Base-by-base conservation (phyloP, 768 basidiomycete genomes). In the Lactarius evosmus region DNA sequence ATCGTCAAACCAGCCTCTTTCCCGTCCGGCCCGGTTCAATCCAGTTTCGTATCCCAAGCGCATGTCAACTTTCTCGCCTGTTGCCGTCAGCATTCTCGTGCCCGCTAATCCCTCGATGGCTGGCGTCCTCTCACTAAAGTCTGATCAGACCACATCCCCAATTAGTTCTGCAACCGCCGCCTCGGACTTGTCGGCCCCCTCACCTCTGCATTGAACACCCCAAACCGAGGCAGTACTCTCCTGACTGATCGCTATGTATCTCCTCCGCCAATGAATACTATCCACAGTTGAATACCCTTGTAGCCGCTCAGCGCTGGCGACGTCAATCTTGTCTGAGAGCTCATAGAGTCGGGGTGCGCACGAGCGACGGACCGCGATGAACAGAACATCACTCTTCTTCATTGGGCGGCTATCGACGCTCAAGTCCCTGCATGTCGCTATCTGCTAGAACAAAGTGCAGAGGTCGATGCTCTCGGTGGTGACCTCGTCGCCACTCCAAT, bases 331-430 rank as follows among this genome's bases (percentile, higher is more conserved):
- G 75, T 96, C 30, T 82, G 82, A 7, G 74, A 83, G 56, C 83
- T 95, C 61, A 78, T 94, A 40, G 84, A 87, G 69, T 88, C 86
- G 1, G 89, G 88, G 5, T 78, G 80, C 63, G 88, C 88, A 22
- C 80, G 76, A 7, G 89, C 87, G n/a, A 86, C 86, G 16, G 92
- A 93, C 75, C 80, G 89, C 54, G 96, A 98, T 75, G 81, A 83
- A 30, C 90, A 96, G 74, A 94, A 95, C 69, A 91, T 98, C 66
- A 96, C 95, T 0, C 89, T 97, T 1, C 83, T 99, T 1, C 97
- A 99, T 72, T 99, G 97, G 97, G 95, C 97, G 7, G 88, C 95
- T 1, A 98, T 98, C 72, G 98, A 98, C 70, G 94, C 94, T 3
- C 94, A n/a, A n/a, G n/a, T n/a, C n/a, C n/a, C n/a, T n/a, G n/a